These are phyloP conservation scores for Piromyces sp. DNA, from an alignment of 192 early-diverging fungal genomes.

Conservation along the genomic window DNA sequence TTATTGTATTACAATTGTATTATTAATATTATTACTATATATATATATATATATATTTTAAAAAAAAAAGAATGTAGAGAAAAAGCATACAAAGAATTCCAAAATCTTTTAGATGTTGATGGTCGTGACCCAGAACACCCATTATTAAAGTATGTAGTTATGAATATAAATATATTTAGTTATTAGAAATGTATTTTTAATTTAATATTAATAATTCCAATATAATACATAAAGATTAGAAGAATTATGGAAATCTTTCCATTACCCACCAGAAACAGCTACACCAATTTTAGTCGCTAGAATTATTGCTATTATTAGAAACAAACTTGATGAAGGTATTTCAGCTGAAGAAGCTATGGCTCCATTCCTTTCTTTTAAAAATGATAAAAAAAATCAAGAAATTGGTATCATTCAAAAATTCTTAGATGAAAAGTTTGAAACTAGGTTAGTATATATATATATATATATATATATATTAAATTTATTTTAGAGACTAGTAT, in stretches of 20 bases:
- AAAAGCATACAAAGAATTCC: neutral
- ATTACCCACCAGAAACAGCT: conserved; percentile 1
- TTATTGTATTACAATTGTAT: too few species aligned
- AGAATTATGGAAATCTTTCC: conserved; percentile 1
- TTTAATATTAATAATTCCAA: too few species aligned
- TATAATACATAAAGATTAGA: neutral
- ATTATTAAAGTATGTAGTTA: too few species aligned
- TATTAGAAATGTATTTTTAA: too few species aligned
- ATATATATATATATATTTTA: too few species aligned
- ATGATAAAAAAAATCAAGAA: neutral
- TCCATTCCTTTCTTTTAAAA: neutral
- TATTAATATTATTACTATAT: too few species aligned
- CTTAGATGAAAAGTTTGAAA: conserved; percentile 1
- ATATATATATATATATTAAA: too few species aligned
- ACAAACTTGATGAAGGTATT: neutral
- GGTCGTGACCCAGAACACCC: neutral
- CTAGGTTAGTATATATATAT: neutral
- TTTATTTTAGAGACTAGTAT: too few species aligned
- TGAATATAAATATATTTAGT: too few species aligned
- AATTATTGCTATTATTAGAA: neutral
- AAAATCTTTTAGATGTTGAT: neutral
- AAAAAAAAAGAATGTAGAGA: neutral
- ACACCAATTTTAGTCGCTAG: neutral
- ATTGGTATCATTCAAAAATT: neutral
- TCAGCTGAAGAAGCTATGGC: neutral